Conservation (phyloP, 2,329 filamentous ascomycete genomes). For the Cercospora nicotianae region DNA sequence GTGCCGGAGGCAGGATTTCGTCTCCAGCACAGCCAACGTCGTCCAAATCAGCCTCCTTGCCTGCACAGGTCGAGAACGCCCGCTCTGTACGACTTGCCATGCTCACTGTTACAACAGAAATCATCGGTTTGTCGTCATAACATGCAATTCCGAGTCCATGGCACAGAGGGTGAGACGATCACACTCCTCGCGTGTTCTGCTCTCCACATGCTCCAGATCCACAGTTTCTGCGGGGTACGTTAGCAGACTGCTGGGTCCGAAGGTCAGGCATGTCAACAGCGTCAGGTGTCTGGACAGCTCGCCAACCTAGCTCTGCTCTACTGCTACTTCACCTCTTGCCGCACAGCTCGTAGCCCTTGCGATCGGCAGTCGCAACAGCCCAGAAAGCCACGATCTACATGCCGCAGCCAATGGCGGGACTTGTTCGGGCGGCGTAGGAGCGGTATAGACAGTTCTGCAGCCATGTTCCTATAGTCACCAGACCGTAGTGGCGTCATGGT, state of each 20-base stretch:
- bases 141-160: background rate
- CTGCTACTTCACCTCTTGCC: background rate
- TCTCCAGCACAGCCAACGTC: background rate
- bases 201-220: background rate
- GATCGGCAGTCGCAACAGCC: background rate
- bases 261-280: conserved; percentile 1
- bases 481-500: background rate
- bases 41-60: background rate
- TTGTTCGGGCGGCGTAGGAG: background rate
- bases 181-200: background rate
- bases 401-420: conserved; percentile 2
- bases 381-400: background rate
- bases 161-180: background rate
- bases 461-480: background rate
- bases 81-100: background rate
- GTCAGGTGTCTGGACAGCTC: background rate
- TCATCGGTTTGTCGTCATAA: background rate
- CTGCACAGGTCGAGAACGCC: background rate
- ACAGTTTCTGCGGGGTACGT: background rate
- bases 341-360: background rate
- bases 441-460: background rate
- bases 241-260: background rate
- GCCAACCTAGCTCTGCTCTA: background rate
- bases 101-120: background rate
- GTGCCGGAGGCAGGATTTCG: background rate